A percentile compares a stretch with the other conserved stretches of the same genome.
phyloP scores from a whole-genome alignment of 2,329 filamentous ascomycete species.

The Verticillium klebahnii region DNA sequence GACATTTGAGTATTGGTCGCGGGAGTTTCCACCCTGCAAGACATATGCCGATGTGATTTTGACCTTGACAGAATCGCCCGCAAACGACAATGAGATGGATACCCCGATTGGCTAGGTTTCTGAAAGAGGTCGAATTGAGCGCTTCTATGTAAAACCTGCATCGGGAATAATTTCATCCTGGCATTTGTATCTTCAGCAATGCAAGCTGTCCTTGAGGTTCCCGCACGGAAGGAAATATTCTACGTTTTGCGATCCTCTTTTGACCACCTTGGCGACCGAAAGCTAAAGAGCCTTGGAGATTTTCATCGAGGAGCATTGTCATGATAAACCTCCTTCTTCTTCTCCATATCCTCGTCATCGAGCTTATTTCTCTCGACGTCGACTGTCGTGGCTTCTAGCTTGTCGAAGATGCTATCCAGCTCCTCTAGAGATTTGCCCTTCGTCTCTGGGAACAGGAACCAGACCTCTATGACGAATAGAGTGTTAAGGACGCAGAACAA shows the following conservation, averaged over 20 bases:
- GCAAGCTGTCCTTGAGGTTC: too few relatives aligned
- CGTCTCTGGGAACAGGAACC: constrained; percentile 54
- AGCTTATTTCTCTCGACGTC: constrained; percentile 13
- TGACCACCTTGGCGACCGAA: too few relatives aligned
- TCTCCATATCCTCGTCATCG: constrained; percentile 11
- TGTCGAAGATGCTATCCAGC: constrained; percentile 43
- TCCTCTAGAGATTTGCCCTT: constrained; percentile 51
- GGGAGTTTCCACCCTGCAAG: background rate
- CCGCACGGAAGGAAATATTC: too few relatives aligned
- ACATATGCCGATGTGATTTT: background rate
- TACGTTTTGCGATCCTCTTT: too few relatives aligned
- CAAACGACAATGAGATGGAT: background rate
- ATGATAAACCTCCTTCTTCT: constrained; percentile 12
- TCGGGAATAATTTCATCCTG: background rate
- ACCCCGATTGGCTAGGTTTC: background rate
- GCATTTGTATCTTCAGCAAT: too few relatives aligned
- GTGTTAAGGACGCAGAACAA: constrained; percentile 48
- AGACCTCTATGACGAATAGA: constrained; percentile 44
- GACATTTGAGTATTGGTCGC: background rate
- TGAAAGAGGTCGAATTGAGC: too few relatives aligned
- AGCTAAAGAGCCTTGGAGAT: too few relatives aligned
- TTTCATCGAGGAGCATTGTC: background rate
- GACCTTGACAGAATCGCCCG: background rate
- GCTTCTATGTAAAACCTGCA: too few relatives aligned
- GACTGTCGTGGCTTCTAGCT: constrained; percentile 22